Percentiles rank a stretch among this genome's conserved stretches.
Evolutionary conservation across 2,329 filamentous ascomycete genomes (phyloP).

Genomic region (Pseudogymnoascus sp.): DNA sequence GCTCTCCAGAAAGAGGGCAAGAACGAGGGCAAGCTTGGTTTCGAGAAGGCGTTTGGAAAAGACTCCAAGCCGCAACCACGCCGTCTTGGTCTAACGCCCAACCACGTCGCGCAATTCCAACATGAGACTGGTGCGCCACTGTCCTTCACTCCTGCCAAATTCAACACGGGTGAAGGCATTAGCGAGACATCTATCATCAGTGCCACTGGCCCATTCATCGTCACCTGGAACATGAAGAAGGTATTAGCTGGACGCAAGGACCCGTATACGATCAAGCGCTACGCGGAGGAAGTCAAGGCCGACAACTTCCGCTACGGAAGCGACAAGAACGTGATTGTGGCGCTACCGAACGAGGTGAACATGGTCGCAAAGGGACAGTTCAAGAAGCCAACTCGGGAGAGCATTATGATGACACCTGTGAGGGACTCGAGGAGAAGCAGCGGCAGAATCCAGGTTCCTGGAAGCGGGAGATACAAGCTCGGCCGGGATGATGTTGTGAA

Average conservation of each 20-base stretch:
- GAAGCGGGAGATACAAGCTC: constrained; percentile 61
- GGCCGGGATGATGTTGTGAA: constrained; percentile 79
- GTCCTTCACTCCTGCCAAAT: constrained; percentile 82
- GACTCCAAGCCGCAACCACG: constrained; percentile 90
- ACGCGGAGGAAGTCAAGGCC: constrained; percentile 89
- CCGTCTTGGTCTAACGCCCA: constrained; percentile 77
- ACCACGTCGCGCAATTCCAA: constrained; percentile 93
- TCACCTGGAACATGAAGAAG: constrained; percentile 94
- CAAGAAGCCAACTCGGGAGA: constrained; percentile 83
- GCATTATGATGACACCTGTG: constrained; percentile 58
- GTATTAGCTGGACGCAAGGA: constrained; percentile 72
- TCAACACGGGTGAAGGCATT: constrained; percentile 77
- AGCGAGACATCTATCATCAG: constrained; percentile 93
- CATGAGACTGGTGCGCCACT: constrained; percentile 86
- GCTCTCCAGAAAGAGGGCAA: constrained; percentile 85
- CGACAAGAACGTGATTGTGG: constrained; percentile 97
- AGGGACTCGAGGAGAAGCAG: constrained; percentile 37
- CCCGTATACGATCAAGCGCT: constrained; percentile 93
- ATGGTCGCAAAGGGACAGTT: constrained; percentile 86
- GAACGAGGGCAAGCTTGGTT: constrained; percentile 96
- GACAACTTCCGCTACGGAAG: constrained; percentile 97
- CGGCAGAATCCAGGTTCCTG: constrained; percentile 43
- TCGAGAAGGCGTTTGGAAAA: constrained; percentile 86
- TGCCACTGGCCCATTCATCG: constrained; percentile 89
- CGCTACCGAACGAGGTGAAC: constrained; percentile 92